Evolutionary conservation across 805 yeast genomes (phyloP), one percentile per base, ranked within the genome.

Genomic region (Spencermartinsiella europaea): DNA sequence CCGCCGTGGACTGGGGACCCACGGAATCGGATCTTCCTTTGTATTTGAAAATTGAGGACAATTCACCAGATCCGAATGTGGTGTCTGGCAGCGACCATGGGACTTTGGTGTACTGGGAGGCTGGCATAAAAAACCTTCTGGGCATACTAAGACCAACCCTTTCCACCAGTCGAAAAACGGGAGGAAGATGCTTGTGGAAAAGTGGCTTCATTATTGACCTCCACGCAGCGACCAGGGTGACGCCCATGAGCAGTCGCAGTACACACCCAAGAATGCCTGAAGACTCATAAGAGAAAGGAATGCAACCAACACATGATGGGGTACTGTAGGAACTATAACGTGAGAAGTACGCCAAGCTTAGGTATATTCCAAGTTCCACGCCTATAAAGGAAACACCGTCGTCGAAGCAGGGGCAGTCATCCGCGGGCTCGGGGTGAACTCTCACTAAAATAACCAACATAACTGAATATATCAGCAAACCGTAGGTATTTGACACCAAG

Each of bases 371-470:
- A 38, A 80, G 68, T 14, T 89, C 70, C 37, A 90, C 97, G 2
- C 96, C 96, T 44, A 90, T 69, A 58, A 91, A 91, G 3, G 98
- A 95, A 25, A 91, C 95, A 16, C 89, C 80, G 62, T 91, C 99
- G 59, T 90, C 96, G 60, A 83, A 91, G 63, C 99, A 93, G 1
- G 99, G 99, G 61, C 99, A 91, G 54, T 82, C 84, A 57, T 93
- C 99, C 17, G 85, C 80, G 1, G 98, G 98, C 48, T 76, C 79
- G 0, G 89, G 85, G 65, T 89, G 95, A 36, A 73, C 64, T 56
- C 83, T 80, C 19, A 90, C 74, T 1, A 67, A 50, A 1, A 79
- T 41, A 15, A 53, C 35, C 17, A 50, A 35, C 14, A 46, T 22
- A 2, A 50, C 21, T 21, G 72, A 72, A 5, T 61, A 55, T 3